A percentile compares a stretch with the other conserved stretches of the same genome.
Conservation (phyloP, 2,329 filamentous ascomycete species). For the Diaporthe ampelina region DNA sequence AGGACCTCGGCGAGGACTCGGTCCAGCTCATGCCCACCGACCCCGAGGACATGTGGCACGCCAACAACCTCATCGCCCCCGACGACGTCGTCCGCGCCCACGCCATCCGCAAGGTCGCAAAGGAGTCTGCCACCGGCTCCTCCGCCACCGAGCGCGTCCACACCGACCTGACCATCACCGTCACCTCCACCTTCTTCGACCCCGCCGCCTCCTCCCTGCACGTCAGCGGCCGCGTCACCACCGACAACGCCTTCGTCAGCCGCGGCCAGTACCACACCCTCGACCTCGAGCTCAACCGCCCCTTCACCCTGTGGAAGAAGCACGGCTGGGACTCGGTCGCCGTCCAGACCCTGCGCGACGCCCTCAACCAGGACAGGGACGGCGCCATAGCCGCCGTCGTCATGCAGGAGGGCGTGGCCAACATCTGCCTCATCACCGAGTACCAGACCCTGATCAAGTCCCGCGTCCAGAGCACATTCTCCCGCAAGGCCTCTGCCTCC, state of each 20-base stretch:
- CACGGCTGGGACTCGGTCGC: constrained; percentile 93
- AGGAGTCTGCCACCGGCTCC: constrained; percentile 61
- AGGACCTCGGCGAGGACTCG: constrained; percentile 55
- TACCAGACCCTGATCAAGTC: constrained; percentile 83
- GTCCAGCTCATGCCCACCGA: constrained; percentile 57
- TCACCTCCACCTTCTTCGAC: constrained; percentile 72
- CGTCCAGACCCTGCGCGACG: constrained; percentile 81
- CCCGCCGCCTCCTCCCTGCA: constrained; percentile 67
- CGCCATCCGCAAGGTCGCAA: constrained; percentile 68
- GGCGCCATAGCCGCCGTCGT: constrained; percentile 91
- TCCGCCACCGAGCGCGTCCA: constrained; percentile 66
- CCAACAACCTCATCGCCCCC: constrained; percentile 70
- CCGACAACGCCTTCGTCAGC: constrained; percentile 66
- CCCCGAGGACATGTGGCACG: constrained; percentile 68
- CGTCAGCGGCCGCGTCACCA: constrained; percentile 67
- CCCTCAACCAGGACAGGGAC: constrained; percentile 82
- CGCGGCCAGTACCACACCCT: constrained; percentile 72
- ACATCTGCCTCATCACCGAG: constrained; percentile 86
- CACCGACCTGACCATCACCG: constrained; percentile 69
- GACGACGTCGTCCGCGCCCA: constrained; percentile 68
- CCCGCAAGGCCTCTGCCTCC: constrained; percentile 75
- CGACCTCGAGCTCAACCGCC: constrained; percentile 88
- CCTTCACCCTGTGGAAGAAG: constrained; percentile 90
- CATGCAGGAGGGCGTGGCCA: constrained; percentile 90
- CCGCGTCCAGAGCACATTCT: constrained; percentile 75